phyloP scores from a whole-genome alignment of 1,284 basidiomycete species.

The Naganishia albida region DNA sequence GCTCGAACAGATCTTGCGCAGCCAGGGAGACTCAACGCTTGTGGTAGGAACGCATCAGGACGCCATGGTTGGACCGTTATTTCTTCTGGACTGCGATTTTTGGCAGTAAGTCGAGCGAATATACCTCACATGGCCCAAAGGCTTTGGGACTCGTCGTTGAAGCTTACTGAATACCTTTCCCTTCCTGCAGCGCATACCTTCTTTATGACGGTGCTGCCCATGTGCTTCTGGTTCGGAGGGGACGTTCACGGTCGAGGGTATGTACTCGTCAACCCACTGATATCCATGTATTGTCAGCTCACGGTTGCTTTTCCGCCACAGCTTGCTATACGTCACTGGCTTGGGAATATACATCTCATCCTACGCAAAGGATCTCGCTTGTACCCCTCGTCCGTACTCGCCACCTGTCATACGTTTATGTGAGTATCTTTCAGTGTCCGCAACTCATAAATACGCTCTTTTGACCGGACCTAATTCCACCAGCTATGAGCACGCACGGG shows the following conservation, averaged over 20 bases:
- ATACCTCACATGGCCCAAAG: too few species aligned
- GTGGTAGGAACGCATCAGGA: slow-evolving; percentile 62
- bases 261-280: slow-evolving; percentile 43
- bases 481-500: slow-evolving; percentile 80
- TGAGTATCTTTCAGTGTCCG: slow-evolving; percentile 35
- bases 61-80: slow-evolving; percentile 75
- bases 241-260: slow-evolving; percentile 71
- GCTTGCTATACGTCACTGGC: slow-evolving; percentile 71
- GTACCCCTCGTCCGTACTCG: slow-evolving; percentile 84
- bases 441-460: too few species aligned
- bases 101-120: slow-evolving; percentile 62
- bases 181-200: slow-evolving; percentile 71
- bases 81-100: slow-evolving; percentile 88
- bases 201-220: slow-evolving; percentile 86
- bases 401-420: slow-evolving; percentile 82
- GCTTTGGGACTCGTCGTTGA: neutral
- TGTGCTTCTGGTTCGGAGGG: slow-evolving; percentile 84
- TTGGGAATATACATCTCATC: slow-evolving; percentile 82
- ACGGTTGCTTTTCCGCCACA: slow-evolving; percentile 43
- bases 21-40: neutral
- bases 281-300: neutral
- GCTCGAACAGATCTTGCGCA: too few species aligned
- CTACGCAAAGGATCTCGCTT: slow-evolving; percentile 84
- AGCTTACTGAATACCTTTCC: neutral
- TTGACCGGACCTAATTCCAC: neutral